Percentiles rank a stretch among this genome's conserved stretches.
These are phyloP conservation scores for Vicia sativa DNA, from an alignment of 306 rosid genomes.

Conservation along the genomic window DNA sequence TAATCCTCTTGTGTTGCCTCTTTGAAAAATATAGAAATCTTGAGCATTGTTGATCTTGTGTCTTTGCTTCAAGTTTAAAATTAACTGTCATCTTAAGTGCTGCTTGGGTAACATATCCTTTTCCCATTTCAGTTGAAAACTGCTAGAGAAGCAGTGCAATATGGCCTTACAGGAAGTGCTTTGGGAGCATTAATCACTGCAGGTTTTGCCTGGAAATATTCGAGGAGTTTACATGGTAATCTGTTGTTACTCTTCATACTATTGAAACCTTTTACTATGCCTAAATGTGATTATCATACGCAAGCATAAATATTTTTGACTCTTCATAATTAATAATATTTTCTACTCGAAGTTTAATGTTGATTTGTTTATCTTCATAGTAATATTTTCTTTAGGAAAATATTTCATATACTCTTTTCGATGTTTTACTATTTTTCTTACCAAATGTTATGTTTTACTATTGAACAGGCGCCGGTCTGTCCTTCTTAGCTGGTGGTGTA, in stretches of 20 bases:
- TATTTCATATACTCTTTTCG: constrained; percentile 24
- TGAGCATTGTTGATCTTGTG: constrained; percentile 5
- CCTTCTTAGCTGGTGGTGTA: constrained; percentile 74
- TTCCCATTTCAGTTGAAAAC: constrained; percentile 62
- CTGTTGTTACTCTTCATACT: constrained; percentile 27
- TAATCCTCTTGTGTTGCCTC: background rate
- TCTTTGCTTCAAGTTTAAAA: constrained; percentile 27
- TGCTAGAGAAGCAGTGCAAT: constrained; percentile 68
- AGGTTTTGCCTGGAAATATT: constrained; percentile 75
- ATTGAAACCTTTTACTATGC: constrained; percentile 7
- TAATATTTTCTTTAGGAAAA: background rate
- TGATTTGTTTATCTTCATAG: background rate
- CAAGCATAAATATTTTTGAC: background rate
- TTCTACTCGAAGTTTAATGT: constrained; percentile 1
- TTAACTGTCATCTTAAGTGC: constrained; percentile 18
- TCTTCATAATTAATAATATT: constrained; percentile 7
- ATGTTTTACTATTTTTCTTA: constrained; percentile 14
- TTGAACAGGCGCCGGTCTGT: constrained; percentile 72
- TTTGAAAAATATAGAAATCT: background rate
- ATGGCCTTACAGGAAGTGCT: constrained; percentile 66
- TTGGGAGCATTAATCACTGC: constrained; percentile 81
- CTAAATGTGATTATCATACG: constrained; percentile 4
- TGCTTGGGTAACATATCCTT: constrained; percentile 20
- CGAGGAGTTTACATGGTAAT: constrained; percentile 80
- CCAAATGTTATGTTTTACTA: constrained; percentile 19